Conservation (phyloP, 352 stramenopile genomes). For the Halophytophthora batemanensis region DNA sequence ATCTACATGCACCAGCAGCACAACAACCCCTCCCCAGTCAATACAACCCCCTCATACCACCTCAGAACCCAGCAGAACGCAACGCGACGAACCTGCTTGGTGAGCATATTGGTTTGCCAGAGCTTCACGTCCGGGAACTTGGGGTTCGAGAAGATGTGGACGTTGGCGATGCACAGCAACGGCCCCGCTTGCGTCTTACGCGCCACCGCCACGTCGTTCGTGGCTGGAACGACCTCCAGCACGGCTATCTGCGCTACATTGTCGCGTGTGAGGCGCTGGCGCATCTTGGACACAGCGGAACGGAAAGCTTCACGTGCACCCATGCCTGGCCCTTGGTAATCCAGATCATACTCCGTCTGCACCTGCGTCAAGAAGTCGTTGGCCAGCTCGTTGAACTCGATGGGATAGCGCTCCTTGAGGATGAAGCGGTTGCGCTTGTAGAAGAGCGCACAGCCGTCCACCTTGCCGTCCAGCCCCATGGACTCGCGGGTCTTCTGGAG, state of each 20-base stretch:
- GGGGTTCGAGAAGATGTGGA: slow-evolving; percentile 98
- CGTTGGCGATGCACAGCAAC: slow-evolving; percentile 96
- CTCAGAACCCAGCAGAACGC: too few relatives aligned
- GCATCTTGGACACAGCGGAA: slow-evolving; percentile 47
- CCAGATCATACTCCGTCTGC: slow-evolving; percentile 76
- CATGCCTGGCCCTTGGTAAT: slow-evolving; percentile 65
- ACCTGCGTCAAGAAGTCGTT: slow-evolving; percentile 67
- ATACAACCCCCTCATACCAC: neutral
- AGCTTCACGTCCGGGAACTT: slow-evolving; percentile 99
- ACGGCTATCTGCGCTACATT: slow-evolving; percentile 98
- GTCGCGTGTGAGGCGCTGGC: slow-evolving; percentile 93
- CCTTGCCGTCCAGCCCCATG: slow-evolving; percentile 97
- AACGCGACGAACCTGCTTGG: slow-evolving; percentile 70
- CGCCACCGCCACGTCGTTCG: slow-evolving; percentile 53
- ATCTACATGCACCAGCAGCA: slow-evolving; percentile 35
- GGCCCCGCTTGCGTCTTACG: slow-evolving; percentile 51
- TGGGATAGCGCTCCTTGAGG: slow-evolving; percentile 89
- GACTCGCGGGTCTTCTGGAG: slow-evolving; percentile 98
- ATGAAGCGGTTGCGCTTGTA: slow-evolving; percentile 93
- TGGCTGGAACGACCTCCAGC: slow-evolving; percentile 90
- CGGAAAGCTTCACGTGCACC: slow-evolving; percentile 61
- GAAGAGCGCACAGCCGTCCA: slow-evolving; percentile 98
- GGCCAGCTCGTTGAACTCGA: slow-evolving; percentile 97
- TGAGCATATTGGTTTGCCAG: slow-evolving; percentile 92
- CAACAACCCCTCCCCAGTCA: slow-evolving; percentile 2